A percentile compares a stretch with the other conserved stretches of the same genome.
Evolutionary conservation across 306 rosid species (phyloP).

Genomic region (Inga laurina): DNA sequence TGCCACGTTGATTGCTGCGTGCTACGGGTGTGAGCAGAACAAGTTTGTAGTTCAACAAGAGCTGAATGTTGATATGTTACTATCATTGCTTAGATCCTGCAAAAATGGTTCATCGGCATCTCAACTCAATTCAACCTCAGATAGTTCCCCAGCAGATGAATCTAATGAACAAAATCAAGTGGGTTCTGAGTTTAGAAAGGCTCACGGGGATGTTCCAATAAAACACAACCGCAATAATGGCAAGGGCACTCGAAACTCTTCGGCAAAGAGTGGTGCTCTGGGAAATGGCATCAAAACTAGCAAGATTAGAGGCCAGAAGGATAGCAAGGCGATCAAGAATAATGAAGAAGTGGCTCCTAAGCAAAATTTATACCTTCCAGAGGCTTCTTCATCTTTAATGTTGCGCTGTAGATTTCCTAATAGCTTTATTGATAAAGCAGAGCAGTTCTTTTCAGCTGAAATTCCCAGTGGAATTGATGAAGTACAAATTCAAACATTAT

Average conservation of each 20-base stretch:
- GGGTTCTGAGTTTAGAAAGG: constrained; percentile 47
- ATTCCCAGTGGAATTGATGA: constrained; percentile 42
- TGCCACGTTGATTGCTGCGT: constrained; percentile 82
- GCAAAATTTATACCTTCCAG: constrained; percentile 47
- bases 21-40: constrained; percentile 91
- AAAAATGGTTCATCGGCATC: constrained; percentile 49
- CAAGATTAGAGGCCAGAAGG: constrained; percentile 66
- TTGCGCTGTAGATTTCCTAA: constrained; percentile 77
- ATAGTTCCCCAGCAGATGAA: constrained; percentile 53
- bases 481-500: constrained; percentile 29
- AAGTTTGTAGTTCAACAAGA: constrained; percentile 92
- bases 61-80: constrained; percentile 87
- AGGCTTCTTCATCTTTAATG: constrained; percentile 61
- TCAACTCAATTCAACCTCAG: constrained; percentile 48
- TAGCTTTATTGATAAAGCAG: constrained; percentile 76
- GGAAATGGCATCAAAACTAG: constrained; percentile 64
- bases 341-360: constrained; percentile 62
- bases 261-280: constrained; percentile 49
- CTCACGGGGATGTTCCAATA: constrained; percentile 46
- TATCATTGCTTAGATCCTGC: constrained; percentile 83
- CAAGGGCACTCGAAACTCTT: constrained; percentile 48
- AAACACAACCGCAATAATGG: constrained; percentile 56
- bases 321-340: constrained; percentile 55
- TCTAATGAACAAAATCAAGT: constrained; percentile 52
- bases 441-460: constrained; percentile 70